These are phyloP conservation scores for Ganoderma meredithae DNA, from an alignment of 1,284 basidiomycete species.

Conservation along the genomic window DNA sequence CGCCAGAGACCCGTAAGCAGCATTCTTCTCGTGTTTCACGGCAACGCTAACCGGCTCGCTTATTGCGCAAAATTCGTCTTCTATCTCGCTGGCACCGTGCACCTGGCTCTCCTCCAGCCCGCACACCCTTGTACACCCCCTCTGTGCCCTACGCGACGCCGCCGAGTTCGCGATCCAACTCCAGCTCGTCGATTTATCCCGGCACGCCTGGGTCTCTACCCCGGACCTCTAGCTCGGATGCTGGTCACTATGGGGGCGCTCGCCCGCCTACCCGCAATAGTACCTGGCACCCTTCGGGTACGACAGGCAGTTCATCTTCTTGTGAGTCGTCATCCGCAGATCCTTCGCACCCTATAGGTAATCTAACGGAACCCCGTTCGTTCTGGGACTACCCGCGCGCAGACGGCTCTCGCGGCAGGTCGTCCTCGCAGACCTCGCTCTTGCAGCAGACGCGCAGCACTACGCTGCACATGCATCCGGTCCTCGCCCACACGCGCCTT, in stretches of 20 bases:
- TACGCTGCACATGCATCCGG: constrained; percentile 66
- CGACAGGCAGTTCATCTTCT: constrained; percentile 43
- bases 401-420: constrained; percentile 35
- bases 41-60: constrained; percentile 12
- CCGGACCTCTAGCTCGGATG: constrained; percentile 40
- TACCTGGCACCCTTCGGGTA: constrained; percentile 52
- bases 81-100: constrained; percentile 1
- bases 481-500: constrained; percentile 61
- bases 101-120: constrained; percentile 19
- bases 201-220: constrained; percentile 36
- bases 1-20: constrained; percentile 38
- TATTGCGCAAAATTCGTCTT: constrained; percentile 1
- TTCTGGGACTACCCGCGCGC: neutral
- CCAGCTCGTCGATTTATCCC: constrained; percentile 52
- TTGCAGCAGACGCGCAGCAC: constrained; percentile 49
- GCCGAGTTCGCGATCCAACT: constrained; percentile 54
- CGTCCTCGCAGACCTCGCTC: constrained; percentile 35
- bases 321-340: constrained; percentile 35
- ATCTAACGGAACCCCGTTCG: constrained; percentile 6
- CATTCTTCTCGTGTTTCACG: constrained; percentile 16
- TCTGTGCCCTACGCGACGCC: constrained; percentile 42
- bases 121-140: constrained; percentile 38
- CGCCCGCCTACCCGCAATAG: constrained; percentile 53
- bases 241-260: constrained; percentile 34
- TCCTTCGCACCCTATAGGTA: constrained; percentile 1